phyloP scores from a whole-genome alignment of 345 rosid species.

The Eucalyptus cloeziana region DNA sequence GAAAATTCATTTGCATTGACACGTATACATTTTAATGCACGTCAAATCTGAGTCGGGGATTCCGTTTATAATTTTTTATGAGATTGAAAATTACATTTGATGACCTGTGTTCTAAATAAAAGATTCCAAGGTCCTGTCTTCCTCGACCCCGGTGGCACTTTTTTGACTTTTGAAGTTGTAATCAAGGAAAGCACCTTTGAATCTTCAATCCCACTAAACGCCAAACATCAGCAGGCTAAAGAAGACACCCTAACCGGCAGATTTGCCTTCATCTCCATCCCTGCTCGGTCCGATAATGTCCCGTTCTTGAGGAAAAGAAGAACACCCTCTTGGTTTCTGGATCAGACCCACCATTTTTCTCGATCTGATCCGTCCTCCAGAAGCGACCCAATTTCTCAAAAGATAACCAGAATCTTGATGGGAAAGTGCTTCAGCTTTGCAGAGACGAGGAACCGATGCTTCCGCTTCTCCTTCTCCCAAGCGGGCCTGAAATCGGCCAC shows the following conservation, averaged over 20 bases:
- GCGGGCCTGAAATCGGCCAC: slow-evolving; percentile 1
- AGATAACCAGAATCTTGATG: background rate
- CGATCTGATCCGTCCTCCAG: background rate
- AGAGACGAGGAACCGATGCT: background rate
- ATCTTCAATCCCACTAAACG: background rate
- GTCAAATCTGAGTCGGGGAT: background rate
- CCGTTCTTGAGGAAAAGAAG: background rate
- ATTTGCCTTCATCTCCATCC: background rate
- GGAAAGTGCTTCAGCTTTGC: slow-evolving; percentile 17
- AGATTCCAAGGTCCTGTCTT: background rate
- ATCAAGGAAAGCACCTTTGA: background rate
- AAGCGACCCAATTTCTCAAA: background rate
- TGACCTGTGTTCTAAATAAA: background rate
- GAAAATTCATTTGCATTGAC: background rate
- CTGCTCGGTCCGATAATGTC: background rate
- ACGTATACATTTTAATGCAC: background rate
- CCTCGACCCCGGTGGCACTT: background rate
- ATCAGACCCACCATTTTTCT: background rate
- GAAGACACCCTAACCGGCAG: background rate
- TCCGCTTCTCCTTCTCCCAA: background rate
- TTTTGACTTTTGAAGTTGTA: background rate
- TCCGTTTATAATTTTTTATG: background rate
- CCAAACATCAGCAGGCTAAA: background rate
- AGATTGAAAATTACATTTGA: background rate
- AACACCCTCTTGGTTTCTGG: background rate